These are phyloP conservation scores for Yamadazyma triangularis DNA, from an alignment of 1,139 yeast genomes.

Conservation along the genomic window DNA sequence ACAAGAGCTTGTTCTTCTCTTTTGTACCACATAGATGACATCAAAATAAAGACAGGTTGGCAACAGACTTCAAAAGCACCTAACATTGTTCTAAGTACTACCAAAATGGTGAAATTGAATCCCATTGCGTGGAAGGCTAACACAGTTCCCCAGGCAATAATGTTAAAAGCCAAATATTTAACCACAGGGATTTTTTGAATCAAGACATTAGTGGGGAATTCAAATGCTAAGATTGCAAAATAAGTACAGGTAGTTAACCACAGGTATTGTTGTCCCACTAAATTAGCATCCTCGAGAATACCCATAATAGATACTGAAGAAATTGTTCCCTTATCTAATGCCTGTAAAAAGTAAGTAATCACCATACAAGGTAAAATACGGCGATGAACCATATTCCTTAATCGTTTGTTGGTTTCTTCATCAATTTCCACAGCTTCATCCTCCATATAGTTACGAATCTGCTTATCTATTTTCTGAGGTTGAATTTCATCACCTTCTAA, in stretches of 20 bases:
- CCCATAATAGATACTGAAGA: constrained; percentile 52
- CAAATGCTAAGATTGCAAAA: constrained; percentile 44
- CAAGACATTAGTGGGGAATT: constrained; percentile 35
- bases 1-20: constrained; percentile 33
- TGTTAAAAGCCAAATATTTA: constrained; percentile 30
- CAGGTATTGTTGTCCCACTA: constrained; percentile 32
- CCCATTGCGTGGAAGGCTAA: constrained; percentile 33
- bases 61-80: constrained; percentile 41
- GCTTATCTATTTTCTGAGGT: constrained; percentile 13
- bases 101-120: constrained; percentile 35
- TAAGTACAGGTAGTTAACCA: constrained; percentile 40
- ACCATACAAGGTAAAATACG: constrained; percentile 32
- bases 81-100: constrained; percentile 36
- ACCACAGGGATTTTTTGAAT: constrained; percentile 37
- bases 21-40: constrained; percentile 40
- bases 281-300: constrained; percentile 24
- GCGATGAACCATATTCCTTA: constrained; percentile 14
- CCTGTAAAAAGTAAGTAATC: constrained; percentile 40
- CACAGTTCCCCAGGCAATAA: constrained; percentile 40
- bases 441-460: constrained; percentile 16
- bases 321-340: constrained; percentile 41
- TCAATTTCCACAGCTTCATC: constrained; percentile 18
- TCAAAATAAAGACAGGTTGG: constrained; percentile 40
- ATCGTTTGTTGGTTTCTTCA: constrained; percentile 17
- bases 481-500: constrained; percentile 10